Percentiles rank a stretch among this genome's conserved stretches.
phyloP scores from a whole-genome alignment of 2,329 filamentous ascomycete genomes.

The Phyllosticta citribraziliensis region DNA sequence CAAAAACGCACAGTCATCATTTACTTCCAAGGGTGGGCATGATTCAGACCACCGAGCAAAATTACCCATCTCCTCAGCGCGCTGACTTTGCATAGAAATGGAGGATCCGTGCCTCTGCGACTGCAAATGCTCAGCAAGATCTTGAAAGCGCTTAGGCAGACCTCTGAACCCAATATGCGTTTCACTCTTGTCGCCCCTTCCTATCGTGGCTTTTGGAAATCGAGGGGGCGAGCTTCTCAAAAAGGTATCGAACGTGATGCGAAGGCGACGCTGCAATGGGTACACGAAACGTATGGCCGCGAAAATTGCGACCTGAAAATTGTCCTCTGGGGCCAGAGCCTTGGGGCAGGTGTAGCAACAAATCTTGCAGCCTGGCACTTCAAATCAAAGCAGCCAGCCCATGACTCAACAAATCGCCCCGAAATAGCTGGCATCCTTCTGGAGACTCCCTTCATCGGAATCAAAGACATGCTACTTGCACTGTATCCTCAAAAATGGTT shows the following conservation, averaged over 20 bases:
- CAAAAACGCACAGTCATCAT: constrained; percentile 30
- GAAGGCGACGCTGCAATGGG: constrained; percentile 54
- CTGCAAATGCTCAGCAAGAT: constrained; percentile 38
- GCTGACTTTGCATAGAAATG: constrained; percentile 25
- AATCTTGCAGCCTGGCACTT: constrained; percentile 23
- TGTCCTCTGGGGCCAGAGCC: constrained; percentile 67
- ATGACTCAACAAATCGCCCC: not conserved
- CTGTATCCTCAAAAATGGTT: constrained; percentile 73
- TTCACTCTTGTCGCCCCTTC: constrained; percentile 40
- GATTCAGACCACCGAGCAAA: not conserved
- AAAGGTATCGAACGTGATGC: constrained; percentile 60
- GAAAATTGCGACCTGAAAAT: constrained; percentile 30
- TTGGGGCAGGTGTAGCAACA: constrained; percentile 63
- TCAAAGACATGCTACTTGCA: constrained; percentile 58
- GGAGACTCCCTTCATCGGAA: constrained; percentile 66
- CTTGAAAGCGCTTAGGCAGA: constrained; percentile 21
- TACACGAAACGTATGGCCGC: constrained; percentile 34
- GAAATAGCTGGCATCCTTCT: constrained; percentile 47
- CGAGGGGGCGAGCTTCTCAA: constrained; percentile 60
- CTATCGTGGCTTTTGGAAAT: constrained; percentile 71
- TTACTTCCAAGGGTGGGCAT: constrained; percentile 38
- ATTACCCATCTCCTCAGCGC: not conserved
- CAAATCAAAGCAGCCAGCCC: not conserved
- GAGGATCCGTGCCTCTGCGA: constrained; percentile 36
- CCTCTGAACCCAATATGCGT: not conserved